Conservation (phyloP, 495 filamentous ascomycete species). For the Neurospora hispaniola region DNA sequence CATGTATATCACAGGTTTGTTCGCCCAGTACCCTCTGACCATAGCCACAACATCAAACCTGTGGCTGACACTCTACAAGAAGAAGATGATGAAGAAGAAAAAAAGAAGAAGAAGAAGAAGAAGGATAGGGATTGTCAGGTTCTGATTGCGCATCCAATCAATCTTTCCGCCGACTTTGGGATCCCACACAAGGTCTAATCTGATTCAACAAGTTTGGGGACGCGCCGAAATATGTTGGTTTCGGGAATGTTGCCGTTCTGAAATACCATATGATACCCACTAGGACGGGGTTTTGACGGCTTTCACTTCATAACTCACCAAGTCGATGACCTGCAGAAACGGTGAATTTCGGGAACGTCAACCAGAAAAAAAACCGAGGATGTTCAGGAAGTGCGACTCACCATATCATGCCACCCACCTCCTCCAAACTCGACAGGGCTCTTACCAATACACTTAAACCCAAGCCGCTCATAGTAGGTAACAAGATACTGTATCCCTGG, state of each 20-base stretch:
- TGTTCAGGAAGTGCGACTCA: constrained; percentile 14
- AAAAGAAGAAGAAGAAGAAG: neutral
- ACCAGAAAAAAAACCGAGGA: neutral
- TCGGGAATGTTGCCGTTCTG: neutral
- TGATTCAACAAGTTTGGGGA: neutral
- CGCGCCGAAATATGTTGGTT: neutral
- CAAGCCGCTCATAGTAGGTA: constrained; percentile 64
- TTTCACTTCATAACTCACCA: neutral
- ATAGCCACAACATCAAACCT: neutral
- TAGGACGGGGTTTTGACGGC: neutral
- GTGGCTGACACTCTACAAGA: neutral
- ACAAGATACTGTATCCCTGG: constrained; percentile 41
- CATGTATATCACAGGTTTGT: neutral
- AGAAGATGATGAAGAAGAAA: neutral
- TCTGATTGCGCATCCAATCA: neutral
- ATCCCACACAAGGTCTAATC: neutral
- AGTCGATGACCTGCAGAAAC: constrained; percentile 3
- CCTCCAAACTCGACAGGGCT: constrained; percentile 60
- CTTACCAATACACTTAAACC: constrained; percentile 57
- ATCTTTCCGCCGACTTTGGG: neutral
- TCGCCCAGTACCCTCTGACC: neutral
- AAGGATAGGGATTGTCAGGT: neutral
- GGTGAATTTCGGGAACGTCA: neutral
- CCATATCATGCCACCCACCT: constrained; percentile 72
- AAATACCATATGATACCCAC: neutral